phyloP scores from a whole-genome alignment of 176 grass and related monocot genomes.

The Oryza australiensis region DNA sequence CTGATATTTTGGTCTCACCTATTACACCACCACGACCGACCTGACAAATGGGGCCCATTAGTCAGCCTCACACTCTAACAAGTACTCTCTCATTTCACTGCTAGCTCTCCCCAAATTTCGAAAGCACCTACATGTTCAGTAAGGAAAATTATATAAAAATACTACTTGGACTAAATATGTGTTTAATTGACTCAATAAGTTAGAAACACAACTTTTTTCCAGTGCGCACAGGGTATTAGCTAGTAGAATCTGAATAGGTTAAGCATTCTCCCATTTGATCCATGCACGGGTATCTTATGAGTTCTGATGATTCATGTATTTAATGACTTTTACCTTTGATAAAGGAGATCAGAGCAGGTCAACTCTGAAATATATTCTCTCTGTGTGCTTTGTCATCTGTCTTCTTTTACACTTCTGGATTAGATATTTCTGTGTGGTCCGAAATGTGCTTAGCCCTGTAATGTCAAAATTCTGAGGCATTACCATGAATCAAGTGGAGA shows the following conservation, averaged over 20 bases:
- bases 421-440: constrained; percentile 2
- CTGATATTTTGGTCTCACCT: too few species aligned
- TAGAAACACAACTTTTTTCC: too few species aligned
- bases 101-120: too few species aligned
- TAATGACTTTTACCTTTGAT: constrained; percentile 18
- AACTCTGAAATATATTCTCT: constrained; percentile 4
- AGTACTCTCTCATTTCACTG: too few species aligned
- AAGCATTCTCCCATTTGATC: constrained; percentile 1
- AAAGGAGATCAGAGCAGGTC: constrained; percentile 14
- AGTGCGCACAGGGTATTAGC: too few species aligned
- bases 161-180: too few species aligned
- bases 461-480: background rate
- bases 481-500: background rate
- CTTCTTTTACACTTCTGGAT: background rate
- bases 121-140: too few species aligned
- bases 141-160: too few species aligned
- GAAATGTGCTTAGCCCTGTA: background rate
- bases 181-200: too few species aligned
- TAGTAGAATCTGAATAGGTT: constrained; percentile 1
- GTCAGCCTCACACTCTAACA: too few species aligned
- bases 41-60: too few species aligned
- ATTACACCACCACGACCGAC: too few species aligned
- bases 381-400: constrained; percentile 8
- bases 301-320: constrained; percentile 20
- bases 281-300: background rate